Evolutionary conservation across 2,329 filamentous ascomycete genomes (phyloP).

Genomic region (Dothiorella sarmentorum): DNA sequence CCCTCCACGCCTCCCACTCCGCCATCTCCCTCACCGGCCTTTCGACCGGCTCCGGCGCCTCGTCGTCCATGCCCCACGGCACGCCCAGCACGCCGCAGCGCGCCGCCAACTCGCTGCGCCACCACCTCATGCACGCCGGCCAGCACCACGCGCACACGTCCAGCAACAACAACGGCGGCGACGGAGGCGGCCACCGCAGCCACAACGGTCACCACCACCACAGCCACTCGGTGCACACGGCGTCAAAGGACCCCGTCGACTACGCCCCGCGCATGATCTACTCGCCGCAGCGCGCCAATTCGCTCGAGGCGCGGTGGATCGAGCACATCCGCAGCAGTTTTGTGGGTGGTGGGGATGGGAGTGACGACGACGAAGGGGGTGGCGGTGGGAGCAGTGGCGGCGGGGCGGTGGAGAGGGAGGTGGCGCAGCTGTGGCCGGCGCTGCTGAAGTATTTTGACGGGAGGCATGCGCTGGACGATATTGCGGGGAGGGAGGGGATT

Average conservation of each 20-base stretch:
- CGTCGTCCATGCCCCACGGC: slow-evolving; percentile 7
- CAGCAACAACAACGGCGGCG: neutral
- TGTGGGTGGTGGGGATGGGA: too few relatives aligned
- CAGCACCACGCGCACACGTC: neutral
- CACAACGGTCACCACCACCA: slow-evolving; percentile 20
- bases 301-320: slow-evolving; percentile 71
- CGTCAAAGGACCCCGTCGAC: slow-evolving; percentile 22
- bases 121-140: neutral
- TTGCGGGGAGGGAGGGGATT: slow-evolving; percentile 78
- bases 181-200: neutral
- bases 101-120: slow-evolving; percentile 19
- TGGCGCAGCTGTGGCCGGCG: slow-evolving; percentile 66
- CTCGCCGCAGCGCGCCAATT: slow-evolving; percentile 73
- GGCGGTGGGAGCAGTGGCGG: too few relatives aligned
- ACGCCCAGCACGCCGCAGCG: slow-evolving; percentile 12
- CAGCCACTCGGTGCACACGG: slow-evolving; percentile 20
- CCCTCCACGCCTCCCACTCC: slow-evolving; percentile 30
- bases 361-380: too few relatives aligned
- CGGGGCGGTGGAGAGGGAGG: slow-evolving; percentile 34
- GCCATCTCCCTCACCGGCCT: slow-evolving; percentile 9
- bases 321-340: slow-evolving; percentile 40
- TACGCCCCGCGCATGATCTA: slow-evolving; percentile 52
- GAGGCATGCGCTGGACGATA: slow-evolving; percentile 76
- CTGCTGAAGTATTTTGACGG: slow-evolving; percentile 89
- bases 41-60: neutral